Base-by-base conservation (phyloP, 2,329 filamentous ascomycete species). In the Epichloe bromicola region DNA sequence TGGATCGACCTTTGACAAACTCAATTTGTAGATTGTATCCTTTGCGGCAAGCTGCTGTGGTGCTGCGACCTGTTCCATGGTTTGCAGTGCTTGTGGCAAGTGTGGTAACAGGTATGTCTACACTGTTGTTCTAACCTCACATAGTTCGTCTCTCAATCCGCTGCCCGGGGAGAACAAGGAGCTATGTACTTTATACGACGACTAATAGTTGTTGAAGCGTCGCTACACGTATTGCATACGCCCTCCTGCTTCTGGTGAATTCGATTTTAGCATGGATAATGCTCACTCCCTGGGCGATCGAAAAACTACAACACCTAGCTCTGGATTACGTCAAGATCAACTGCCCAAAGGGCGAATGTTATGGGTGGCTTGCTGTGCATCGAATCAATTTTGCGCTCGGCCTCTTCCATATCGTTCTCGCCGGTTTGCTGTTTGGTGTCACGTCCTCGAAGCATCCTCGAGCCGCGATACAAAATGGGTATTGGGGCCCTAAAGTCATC, bases 211-310 rank as follows among this genome's bases (percentile, higher is more conserved):
- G 19, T 11, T 20, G 38, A 26, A 94, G 89, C 71, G 90, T 97
- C 71, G 90, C 90, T 51, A 98, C 93, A 59, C 88, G 93, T 74
- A 94, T 97, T 71, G 91, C 87, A 63, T 96, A 95, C 67, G 90
- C 93, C 57, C 80, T 97, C 63, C 85, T 98, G 56, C 86, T 98
- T 51, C 82, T 98, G 58, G 72, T 97, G 69, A 98, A 98, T 76
- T 96, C 91, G 53, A 95, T 97, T 57, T 67, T 97, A 48, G 91
- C 93, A 37, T 98, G 93, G 93, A 88, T 98, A 60, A 95, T 97
- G 88, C 88, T 98, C 71, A 98, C 93, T 20, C 88, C 89, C 49
- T 98, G 93, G 93, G 93, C 93, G 36, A 87, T 98, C 65, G 88
- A 95, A 62, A 97, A 97, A 67, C 76, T 98, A 5, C 83, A 97